phyloP scores from a whole-genome alignment of 169 alveolate genomes.

The Plasmodium billcollinsi region DNA sequence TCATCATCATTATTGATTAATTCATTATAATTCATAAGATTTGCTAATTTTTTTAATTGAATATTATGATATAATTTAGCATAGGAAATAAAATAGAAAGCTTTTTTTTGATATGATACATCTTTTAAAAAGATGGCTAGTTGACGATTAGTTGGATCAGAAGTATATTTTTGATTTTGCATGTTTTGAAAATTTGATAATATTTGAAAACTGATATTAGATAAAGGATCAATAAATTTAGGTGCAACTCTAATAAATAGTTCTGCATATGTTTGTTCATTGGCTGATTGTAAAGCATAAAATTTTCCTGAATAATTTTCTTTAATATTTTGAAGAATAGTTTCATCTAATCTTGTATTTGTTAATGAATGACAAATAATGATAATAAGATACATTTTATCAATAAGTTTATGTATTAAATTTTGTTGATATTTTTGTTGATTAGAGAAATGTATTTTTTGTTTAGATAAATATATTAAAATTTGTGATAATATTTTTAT shows the following conservation, averaged over 20 bases:
- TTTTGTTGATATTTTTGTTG: slow-evolving; percentile 86
- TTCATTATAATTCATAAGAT: slow-evolving; percentile 78
- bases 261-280: slow-evolving; percentile 87
- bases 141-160: slow-evolving; percentile 84
- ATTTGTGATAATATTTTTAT: slow-evolving; percentile 84
- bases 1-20: too few species aligned
- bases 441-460: slow-evolving; percentile 80
- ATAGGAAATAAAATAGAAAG: slow-evolving; percentile 84
- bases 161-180: slow-evolving; percentile 66
- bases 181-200: slow-evolving; percentile 74
- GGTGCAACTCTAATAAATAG: slow-evolving; percentile 86
- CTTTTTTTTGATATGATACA: slow-evolving; percentile 82
- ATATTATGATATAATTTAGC: slow-evolving; percentile 88
- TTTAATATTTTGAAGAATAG: slow-evolving; percentile 83
- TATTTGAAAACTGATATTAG: slow-evolving; percentile 69
- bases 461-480: slow-evolving; percentile 83
- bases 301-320: slow-evolving; percentile 88
- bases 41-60: slow-evolving; percentile 81
- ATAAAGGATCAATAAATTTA: slow-evolving; percentile 86
- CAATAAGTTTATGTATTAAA: slow-evolving; percentile 83
- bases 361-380: slow-evolving; percentile 86
- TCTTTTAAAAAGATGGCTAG: slow-evolving; percentile 82
- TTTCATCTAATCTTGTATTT: slow-evolving; percentile 84
- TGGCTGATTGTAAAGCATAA: slow-evolving; percentile 85
- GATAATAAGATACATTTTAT: slow-evolving; percentile 86